Evolutionary conservation across 441 rosid genomes (phyloP), one percentile per base, ranked within the genome.

Genomic region (Bocquillonia castaneifolia): DNA sequence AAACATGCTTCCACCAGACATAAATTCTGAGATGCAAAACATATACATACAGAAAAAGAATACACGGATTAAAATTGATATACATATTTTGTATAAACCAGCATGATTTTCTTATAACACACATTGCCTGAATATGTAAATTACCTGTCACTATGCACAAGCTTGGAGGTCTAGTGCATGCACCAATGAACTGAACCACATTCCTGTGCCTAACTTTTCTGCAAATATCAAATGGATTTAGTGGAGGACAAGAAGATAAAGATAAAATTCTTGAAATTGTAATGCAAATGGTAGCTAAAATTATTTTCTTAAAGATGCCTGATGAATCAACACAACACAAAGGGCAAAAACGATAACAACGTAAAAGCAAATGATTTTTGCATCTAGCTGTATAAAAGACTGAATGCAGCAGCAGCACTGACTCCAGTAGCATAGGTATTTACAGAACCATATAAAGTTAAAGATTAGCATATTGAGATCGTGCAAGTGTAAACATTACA

Each of bases 1-100:
- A 71, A 80, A 83, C 58, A 88, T 74, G 81, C 88, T 88, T 74
- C 93, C 93, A 64, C 91, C 89, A 63, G 84, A 68, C 88, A 88
- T 83, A 74, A 72, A 86, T 70, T 88, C 91, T 86, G 83, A 29
- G 74, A 65, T n/a, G n/a, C 73, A 61, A 40, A 39, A 74, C 64
- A 67, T 20, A 65, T 20, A 64, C 17, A 63, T 18, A 10, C 34
- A 55, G n/a, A 55, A 32, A 37, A 70, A 31, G 45, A 50, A 44
- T 52, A 22, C 28, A 36, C 39, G 54, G 57, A 36, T 25, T 13
- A 23, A 66, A 61, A 48, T 23, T 37, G 52, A 14, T 48, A 66
- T 64, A 50, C 18, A 52, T 70, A n/a, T n/a, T n/a, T n/a, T n/a
- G n/a, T n/a, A n/a, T n/a, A n/a, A n/a, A n/a, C n/a, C n/a, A n/a